Percentiles rank a stretch among this genome's conserved stretches.
phyloP scores from a whole-genome alignment of 306 rosid genomes.

The Adenanthera pavonina region DNA sequence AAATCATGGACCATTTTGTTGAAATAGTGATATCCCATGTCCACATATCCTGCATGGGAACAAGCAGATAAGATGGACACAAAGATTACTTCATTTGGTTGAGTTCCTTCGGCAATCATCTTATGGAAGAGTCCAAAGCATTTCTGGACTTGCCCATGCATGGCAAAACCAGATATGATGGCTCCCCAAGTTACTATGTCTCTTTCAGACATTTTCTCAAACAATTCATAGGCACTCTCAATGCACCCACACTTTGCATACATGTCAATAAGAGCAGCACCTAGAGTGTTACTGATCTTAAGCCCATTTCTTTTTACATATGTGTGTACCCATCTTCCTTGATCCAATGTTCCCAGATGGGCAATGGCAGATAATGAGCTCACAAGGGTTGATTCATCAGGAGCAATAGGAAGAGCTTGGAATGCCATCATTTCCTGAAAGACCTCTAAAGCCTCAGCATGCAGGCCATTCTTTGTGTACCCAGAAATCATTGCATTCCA shows the following conservation, averaged over 20 bases:
- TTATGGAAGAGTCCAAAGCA: constrained; percentile 50
- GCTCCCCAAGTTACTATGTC: constrained; percentile 59
- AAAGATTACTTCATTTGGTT: constrained; percentile 50
- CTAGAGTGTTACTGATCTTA: constrained; percentile 31
- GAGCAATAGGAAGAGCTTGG: constrained; percentile 35
- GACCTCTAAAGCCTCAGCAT: constrained; percentile 42
- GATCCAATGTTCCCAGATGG: constrained; percentile 53
- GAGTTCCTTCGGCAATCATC: constrained; percentile 49
- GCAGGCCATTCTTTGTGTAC: constrained; percentile 44
- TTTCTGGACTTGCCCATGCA: constrained; percentile 40
- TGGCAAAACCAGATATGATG: constrained; percentile 55
- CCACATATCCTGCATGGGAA: constrained; percentile 52
- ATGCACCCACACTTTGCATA: constrained; percentile 64
- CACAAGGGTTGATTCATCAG: constrained; percentile 55
- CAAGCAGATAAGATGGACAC: constrained; percentile 55
- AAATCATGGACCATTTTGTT: constrained; percentile 45
- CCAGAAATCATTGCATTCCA: constrained; percentile 63
- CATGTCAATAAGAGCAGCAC: constrained; percentile 61
- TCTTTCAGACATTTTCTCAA: constrained; percentile 41
- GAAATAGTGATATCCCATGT: constrained; percentile 49
- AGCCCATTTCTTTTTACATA: constrained; percentile 33
- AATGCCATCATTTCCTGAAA: constrained; percentile 45
- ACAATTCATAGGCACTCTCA: constrained; percentile 40
- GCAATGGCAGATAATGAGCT: constrained; percentile 59
- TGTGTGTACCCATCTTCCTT: constrained; percentile 51